phyloP scores from a whole-genome alignment of 768 basidiomycete species.

The Tulasnella sp. region DNA sequence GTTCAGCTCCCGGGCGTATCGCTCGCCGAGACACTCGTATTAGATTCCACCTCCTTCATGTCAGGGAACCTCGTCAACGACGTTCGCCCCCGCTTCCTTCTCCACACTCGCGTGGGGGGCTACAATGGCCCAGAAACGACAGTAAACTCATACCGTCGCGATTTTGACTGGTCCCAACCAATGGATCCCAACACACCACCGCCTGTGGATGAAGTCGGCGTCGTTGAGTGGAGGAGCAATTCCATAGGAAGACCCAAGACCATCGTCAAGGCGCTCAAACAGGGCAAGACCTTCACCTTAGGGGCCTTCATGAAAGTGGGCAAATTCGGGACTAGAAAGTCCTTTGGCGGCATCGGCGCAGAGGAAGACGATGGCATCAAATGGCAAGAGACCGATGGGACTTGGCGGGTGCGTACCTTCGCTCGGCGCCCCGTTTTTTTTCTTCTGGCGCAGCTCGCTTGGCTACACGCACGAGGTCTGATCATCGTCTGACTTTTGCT shows the following conservation, averaged over 20 bases:
- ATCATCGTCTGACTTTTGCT: background rate
- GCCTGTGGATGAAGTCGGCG: conserved; percentile 14
- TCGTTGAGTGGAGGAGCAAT: conserved; percentile 18
- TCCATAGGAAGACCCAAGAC: conserved; percentile 17
- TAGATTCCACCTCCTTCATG: conserved; percentile 26
- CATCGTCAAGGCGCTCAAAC: conserved; percentile 8
- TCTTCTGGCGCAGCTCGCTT: background rate
- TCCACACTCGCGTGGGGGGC: conserved; percentile 16
- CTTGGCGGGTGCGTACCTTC: conserved; percentile 19
- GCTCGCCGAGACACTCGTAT: conserved; percentile 18
- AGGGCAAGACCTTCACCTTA: conserved; percentile 10
- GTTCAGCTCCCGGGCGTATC: conserved; percentile 15
- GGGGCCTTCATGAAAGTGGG: conserved; percentile 20
- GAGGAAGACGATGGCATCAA: background rate
- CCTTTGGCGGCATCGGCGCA: conserved; percentile 16
- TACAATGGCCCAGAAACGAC: conserved; percentile 21
- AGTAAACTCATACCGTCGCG: conserved; percentile 1
- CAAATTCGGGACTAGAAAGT: conserved; percentile 4
- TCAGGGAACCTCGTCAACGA: conserved; percentile 21
- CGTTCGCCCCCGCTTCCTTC: conserved; percentile 19
- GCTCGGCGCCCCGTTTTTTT: background rate
- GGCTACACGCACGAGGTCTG: background rate
- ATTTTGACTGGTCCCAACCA: background rate
- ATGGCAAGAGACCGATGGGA: conserved; percentile 26
- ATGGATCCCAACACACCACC: background rate